Evolutionary conservation across 2,329 filamentous ascomycete species (phyloP), one percentile per base, ranked within the genome.

Genomic region (Rhynchosporium graminicola): DNA sequence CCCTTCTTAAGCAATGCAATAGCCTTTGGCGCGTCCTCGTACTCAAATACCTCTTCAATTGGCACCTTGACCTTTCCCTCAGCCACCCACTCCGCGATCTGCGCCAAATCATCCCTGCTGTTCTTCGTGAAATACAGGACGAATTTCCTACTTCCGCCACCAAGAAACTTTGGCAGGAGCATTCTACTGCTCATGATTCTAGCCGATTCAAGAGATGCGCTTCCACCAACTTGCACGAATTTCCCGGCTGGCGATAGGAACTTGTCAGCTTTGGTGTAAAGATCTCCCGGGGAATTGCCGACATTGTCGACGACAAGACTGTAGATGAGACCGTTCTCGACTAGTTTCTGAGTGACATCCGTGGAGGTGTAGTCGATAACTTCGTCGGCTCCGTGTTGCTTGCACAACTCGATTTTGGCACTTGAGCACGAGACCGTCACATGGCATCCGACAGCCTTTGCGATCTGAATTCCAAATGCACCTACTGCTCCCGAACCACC

Each of bases 401-500:
- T 79, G 69, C 83, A 86, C 1, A 89, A 72, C 47, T 82, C 79
- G 0, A 80, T 76, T 70, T 89, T 90, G 5, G 72, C 72, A 0
- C 76, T 78, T 7, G 85, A 88, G 69, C 87, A 89, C 3, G 80
- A 80, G 1, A 79, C 78, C 1, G 81, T 83, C 33, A 90, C 86
- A 62, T 82, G 76, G 65, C 82, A 86, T 0, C 85, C 86, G 2
- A 84, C 69, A 0, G 77, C 76, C 71, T 87, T 88, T 6, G 86
- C 86, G 50, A 89, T 81, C 70, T 89, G 87, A 59, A 89, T 83
- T 0, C 78, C 81, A 61, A 80, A 87, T 0, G 80, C 79, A 0
- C 87, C 87, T 0, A 79, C 81, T 0, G 86, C 86, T 8, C 87
- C 87, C 6, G 80, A 83, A 0, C 85, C 86, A 9, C 85, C 86